Evolutionary conservation across 1,284 basidiomycete genomes (phyloP).

Genomic region (Cryptococcus hybrid): DNA sequence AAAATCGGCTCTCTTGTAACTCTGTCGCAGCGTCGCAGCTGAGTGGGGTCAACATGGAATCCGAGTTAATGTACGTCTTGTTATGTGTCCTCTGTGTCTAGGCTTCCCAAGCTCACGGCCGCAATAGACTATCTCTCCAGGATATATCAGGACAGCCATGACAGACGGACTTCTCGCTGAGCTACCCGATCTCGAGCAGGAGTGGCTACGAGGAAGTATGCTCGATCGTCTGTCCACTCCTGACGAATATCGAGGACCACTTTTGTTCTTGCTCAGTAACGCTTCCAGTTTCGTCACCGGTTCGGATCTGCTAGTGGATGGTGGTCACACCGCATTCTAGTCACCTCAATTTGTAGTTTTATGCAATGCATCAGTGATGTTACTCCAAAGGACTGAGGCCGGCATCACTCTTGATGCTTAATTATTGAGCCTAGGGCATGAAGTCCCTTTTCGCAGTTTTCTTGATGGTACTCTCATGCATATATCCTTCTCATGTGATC

Average conservation of each 20-base stretch:
- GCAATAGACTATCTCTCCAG: constrained; percentile 29
- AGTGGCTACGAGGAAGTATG: constrained; percentile 28
- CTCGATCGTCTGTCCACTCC: constrained; percentile 30
- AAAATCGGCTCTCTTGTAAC: constrained; percentile 29
- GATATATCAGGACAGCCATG: constrained; percentile 62
- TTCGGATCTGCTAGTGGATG: constrained; percentile 39
- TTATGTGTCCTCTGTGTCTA: not conserved
- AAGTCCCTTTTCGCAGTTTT: too few species aligned
- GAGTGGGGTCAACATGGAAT: constrained; percentile 59
- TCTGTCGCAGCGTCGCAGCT: constrained; percentile 68
- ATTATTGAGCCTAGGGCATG: too few species aligned
- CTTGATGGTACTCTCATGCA: too few species aligned
- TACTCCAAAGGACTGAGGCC: too few species aligned
- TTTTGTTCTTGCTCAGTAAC: constrained; percentile 50
- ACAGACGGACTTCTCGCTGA: constrained; percentile 31
- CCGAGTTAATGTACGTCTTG: constrained; percentile 6
- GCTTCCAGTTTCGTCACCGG: constrained; percentile 43
- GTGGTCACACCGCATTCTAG: constrained; percentile 37
- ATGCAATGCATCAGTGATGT: too few species aligned
- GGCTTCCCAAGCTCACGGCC: not conserved
- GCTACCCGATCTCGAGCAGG: constrained; percentile 30
- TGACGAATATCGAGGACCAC: constrained; percentile 38
- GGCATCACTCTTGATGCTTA: too few species aligned
- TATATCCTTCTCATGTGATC: too few species aligned
- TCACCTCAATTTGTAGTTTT: not conserved